A percentile compares a stretch with the other conserved stretches of the same genome.
Evolutionary conservation across 2,329 filamentous ascomycete species (phyloP).

Genomic region (Harringtonia lauricola): DNA sequence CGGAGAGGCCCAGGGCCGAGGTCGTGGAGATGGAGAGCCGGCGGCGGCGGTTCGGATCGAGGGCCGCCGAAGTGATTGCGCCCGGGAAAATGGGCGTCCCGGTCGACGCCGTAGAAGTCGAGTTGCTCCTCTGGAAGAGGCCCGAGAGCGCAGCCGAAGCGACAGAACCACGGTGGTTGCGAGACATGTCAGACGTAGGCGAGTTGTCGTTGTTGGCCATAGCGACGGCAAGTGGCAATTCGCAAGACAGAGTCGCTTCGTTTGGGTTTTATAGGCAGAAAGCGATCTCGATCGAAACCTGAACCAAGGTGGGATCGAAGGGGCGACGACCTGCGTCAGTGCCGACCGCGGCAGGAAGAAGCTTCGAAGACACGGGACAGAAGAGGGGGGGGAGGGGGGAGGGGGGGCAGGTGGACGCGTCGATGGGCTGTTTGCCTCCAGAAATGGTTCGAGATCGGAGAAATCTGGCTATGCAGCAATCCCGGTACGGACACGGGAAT

Average conservation of each 20-base stretch:
- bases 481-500: neutral
- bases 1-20: conserved; percentile 51
- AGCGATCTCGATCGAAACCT: neutral
- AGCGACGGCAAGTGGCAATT: neutral
- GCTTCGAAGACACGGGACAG: neutral
- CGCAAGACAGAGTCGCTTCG: neutral
- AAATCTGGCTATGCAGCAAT: neutral
- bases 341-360: neutral
- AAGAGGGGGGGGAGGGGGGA: no score
- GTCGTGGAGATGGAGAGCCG: conserved; percentile 61
- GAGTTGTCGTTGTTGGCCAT: conserved; percentile 15
- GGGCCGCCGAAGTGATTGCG: conserved; percentile 29
- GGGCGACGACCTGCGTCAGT: neutral
- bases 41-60: conserved; percentile 46
- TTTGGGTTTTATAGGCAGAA: no score
- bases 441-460: conserved; percentile 1
- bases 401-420: neutral
- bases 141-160: conserved; percentile 45
- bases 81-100: conserved; percentile 33
- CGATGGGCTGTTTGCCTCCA: conserved; percentile 1
- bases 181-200: conserved; percentile 18
- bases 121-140: conserved; percentile 48
- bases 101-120: conserved; percentile 30
- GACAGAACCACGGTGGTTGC: conserved; percentile 43
- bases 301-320: no score